Base-by-base conservation (phyloP, 2,329 filamentous ascomycete species). In the Sordariomycetes sp. region DNA sequence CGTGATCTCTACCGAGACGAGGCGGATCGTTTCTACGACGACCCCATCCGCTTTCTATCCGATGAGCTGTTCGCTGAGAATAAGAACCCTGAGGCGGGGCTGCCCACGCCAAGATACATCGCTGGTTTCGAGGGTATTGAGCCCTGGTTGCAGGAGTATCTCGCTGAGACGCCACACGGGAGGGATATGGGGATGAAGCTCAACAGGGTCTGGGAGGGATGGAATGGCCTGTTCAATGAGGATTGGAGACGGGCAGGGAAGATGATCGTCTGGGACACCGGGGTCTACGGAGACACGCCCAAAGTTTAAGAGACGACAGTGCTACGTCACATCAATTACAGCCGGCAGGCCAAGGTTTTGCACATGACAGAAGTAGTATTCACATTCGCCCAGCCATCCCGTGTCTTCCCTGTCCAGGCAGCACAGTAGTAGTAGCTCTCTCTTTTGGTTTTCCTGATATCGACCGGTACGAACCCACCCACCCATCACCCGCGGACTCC, bases 21-120 rank as follows among this genome's bases (percentile, higher is more conserved):
- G 63, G 88, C 87, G 7, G 88, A 94, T 53, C 70, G 80, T 29
- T 98, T 98, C 63, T 96, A 94, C 58, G 72, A 82, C 40, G 75
- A 80, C 16, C 54, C 59, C 9, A 6, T 53, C 43, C 21, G 43
- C 1, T 90, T 86, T 47, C 50, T 88, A 20, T 43, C 58, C 37
- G 44, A 54, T 29, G 59, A 74, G 62, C 49, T 85, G 17, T 76
- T 67, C 30, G 39, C 35, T 3, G 36, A 46, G n/a, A n/a, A n/a
- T n/a, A n/a, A n/a, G n/a, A n/a, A n/a, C n/a, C n/a, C n/a, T 0
- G 39, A 37, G 17, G 43, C 46, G 6, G 32, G 32, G 15, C 8
- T 41, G 41, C 33, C 43, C 16, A 23, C 41, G 21, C 74, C 76
- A 17, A 58, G 72, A 11, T 80, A 71, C 46, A 67, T 81, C 12